Evolutionary conservation across 257 asterid genomes (phyloP).

Genomic region (Solanum rostratum): DNA sequence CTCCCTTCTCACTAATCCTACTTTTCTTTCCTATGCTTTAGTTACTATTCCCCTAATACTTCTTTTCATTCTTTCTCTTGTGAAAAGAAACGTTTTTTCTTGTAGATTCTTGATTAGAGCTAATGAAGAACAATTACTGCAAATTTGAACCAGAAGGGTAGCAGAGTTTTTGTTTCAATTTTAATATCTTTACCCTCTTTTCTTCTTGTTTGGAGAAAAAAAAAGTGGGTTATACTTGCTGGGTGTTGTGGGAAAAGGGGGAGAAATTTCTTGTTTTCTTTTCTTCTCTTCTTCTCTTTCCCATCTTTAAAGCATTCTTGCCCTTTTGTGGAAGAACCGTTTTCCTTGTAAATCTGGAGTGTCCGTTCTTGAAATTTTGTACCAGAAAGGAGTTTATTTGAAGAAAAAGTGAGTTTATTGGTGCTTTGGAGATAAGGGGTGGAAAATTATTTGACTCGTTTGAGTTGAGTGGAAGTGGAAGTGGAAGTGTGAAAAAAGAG

Average conservation of each 20-base stretch:
- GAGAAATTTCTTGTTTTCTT: neutral
- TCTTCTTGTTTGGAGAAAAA: neutral
- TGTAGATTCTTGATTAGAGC: neutral
- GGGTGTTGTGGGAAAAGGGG: neutral
- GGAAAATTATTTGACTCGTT: neutral
- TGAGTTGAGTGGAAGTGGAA: conserved; percentile 6
- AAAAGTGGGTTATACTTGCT: neutral
- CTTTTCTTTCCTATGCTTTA: neutral
- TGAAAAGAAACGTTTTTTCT: neutral
- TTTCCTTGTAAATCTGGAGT: neutral
- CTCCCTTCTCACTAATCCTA: neutral
- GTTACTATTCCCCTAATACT: neutral
- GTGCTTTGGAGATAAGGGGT: too few species aligned
- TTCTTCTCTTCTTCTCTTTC: neutral
- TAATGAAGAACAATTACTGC: neutral
- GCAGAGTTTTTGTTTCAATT: neutral
- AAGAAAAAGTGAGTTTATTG: neutral
- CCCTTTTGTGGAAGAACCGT: neutral
- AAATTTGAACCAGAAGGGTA: neutral
- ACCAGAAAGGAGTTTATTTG: neutral
- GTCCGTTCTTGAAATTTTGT: neutral
- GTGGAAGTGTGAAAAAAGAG: neutral
- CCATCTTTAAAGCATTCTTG: neutral
- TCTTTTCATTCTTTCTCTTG: neutral
- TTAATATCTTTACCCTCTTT: neutral